Conservation (phyloP, 164 flowering plant genomes). For the Kingdonia uniflora region DNA sequence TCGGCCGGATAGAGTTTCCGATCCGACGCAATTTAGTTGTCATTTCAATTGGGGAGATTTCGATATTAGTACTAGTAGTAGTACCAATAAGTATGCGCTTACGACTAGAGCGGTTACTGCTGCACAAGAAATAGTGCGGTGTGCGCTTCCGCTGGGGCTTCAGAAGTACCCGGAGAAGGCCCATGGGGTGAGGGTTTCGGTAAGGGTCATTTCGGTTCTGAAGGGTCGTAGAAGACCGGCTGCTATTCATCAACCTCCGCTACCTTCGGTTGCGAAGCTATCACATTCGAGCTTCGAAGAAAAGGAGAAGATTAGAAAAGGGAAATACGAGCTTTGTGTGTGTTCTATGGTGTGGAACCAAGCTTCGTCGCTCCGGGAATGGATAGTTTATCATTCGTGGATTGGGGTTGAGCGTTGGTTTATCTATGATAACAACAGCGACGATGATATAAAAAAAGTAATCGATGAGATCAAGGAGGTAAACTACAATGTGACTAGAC, state of each 20-base stretch:
- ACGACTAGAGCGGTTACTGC: slow-evolving; percentile 44
- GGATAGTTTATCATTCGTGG: slow-evolving; percentile 76
- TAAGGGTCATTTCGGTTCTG: slow-evolving; percentile 18
- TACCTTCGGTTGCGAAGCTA: slow-evolving; percentile 76
- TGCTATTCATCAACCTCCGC: slow-evolving; percentile 2
- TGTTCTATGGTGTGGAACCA: slow-evolving; percentile 95
- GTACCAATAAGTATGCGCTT: slow-evolving; percentile 8
- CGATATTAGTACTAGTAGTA: slow-evolving; percentile 11
- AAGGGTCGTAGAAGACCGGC: background rate
- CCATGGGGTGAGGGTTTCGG: slow-evolving; percentile 40
- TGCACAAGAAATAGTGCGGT: slow-evolving; percentile 76
- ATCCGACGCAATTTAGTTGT: slow-evolving; percentile 51
- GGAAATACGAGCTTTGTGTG: slow-evolving; percentile 70
- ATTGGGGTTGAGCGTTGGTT: slow-evolving; percentile 86
- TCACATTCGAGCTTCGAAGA: background rate
- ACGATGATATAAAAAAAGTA: slow-evolving; percentile 45
- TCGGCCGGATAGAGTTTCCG: slow-evolving; percentile 40
- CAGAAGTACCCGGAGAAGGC: slow-evolving; percentile 28
- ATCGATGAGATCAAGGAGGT: slow-evolving; percentile 35
- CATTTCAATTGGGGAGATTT: slow-evolving; percentile 44
- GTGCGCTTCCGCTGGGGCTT: slow-evolving; percentile 47
- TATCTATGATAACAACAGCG: slow-evolving; percentile 81
- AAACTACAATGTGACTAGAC: slow-evolving; percentile 56
- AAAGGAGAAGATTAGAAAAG: slow-evolving; percentile 4
- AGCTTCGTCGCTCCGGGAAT: slow-evolving; percentile 53